Evolutionary conservation across 805 yeast genomes (phyloP), one percentile per base, ranked within the genome.

Genomic region (Candida vaughaniae): DNA sequence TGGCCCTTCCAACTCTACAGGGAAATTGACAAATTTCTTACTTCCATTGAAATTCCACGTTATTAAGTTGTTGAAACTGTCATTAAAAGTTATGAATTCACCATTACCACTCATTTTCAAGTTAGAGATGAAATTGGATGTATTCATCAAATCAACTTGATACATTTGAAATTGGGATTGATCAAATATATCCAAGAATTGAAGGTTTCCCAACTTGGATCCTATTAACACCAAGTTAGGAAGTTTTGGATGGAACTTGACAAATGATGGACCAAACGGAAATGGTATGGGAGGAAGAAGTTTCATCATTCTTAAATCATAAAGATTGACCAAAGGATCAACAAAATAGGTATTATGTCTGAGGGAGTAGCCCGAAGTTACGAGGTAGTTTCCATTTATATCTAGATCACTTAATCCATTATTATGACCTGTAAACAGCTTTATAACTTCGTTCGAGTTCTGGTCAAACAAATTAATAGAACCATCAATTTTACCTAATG

Each of bases 191-290:
- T 93, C 97, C 17, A 88, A 75, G 46, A 89, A 82, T 52, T 89
- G 95, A 40, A 93, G 66, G 42, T 88, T 91, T 12, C 98, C 98
- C 16, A 76, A 60, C 15, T 71, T 71, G 0, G 96, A 84, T 0
- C 87, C 83, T 6, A 86, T 79, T 4, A 88, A 57, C 30, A 88
- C 77, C 23, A 84, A 79, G 25, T 85, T 84, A 5, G 96, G 85
- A 33, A 89, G 55, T 42, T 85, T 83, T 5, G 98, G 97, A 62
- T 91, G 97, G 43, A 91, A 70, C 33, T 85, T 73, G 1, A 84
- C 93, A 54, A 75, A 85, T 7, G 85, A 73, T 1, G 98, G 96
- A 9, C 97, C 97, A 0, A 89, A 82, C 1, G 93, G 89, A 52
- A 89, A 88, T 3, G 96, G 78, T 6, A 91, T 70, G 3, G 97